These are phyloP conservation scores for Rhododendron vialii DNA, from an alignment of 148 eudicot genomes.

Conservation along the genomic window DNA sequence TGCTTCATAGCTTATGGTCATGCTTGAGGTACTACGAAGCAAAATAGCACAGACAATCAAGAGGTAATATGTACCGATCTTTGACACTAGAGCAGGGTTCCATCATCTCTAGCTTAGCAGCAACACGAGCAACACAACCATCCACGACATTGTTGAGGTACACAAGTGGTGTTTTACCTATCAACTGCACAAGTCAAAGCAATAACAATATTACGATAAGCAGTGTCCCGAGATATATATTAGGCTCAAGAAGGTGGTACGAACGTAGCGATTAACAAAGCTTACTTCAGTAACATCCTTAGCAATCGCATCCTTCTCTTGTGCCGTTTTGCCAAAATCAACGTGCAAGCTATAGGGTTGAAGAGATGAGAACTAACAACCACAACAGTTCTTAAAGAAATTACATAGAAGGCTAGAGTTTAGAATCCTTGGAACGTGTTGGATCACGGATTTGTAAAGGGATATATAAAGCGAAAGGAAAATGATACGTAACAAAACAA, in stretches of 20 bases:
- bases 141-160: conserved; percentile 68
- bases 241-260: background rate
- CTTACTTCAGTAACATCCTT: conserved; percentile 73
- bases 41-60: conserved; percentile 1
- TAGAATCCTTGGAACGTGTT: background rate
- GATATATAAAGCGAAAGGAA: background rate
- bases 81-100: conserved; percentile 85
- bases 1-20: background rate
- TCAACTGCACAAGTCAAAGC: conserved; percentile 37
- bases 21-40: background rate
- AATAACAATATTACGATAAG: background rate
- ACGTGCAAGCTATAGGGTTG: background rate
- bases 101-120: conserved; percentile 79
- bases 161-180: conserved; percentile 76
- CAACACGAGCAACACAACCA: conserved; percentile 71
- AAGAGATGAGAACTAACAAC: conserved; percentile 1
- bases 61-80: conserved; percentile 15
- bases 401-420: background rate
- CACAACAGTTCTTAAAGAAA: background rate
- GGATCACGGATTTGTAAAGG: background rate
- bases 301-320: conserved; percentile 46
- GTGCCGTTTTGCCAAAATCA: conserved; percentile 2
- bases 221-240: background rate
- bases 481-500: background rate
- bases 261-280: background rate